These are phyloP conservation scores for Saccharomyces hybrid DNA, from an alignment of 1,139 yeast genomes.

Conservation along the genomic window DNA sequence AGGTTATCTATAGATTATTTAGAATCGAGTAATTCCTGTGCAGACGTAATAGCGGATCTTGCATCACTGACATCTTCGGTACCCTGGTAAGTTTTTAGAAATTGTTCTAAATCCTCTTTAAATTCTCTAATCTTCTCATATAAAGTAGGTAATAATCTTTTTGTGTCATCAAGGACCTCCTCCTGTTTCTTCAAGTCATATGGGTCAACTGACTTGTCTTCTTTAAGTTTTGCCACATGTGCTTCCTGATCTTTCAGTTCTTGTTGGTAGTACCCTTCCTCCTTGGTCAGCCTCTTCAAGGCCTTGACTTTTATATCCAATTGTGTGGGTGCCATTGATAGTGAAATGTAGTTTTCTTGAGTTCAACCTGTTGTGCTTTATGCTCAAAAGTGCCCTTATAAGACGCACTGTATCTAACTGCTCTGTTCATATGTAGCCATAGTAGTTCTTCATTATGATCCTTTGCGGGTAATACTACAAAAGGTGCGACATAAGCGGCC, in stretches of 20 bases:
- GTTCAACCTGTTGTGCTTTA: background rate
- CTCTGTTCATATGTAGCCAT: background rate
- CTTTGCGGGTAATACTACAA: background rate
- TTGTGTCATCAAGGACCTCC: slow-evolving; percentile 61
- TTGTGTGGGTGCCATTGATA: slow-evolving; percentile 63
- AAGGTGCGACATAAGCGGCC: background rate
- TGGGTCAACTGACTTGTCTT: slow-evolving; percentile 43
- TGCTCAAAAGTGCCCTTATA: background rate
- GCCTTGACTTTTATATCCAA: slow-evolving; percentile 73
- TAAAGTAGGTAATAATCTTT: slow-evolving; percentile 59
- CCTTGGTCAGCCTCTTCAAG: slow-evolving; percentile 64
- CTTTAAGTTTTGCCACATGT: slow-evolving; percentile 38
- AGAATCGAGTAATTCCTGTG: slow-evolving; percentile 18
- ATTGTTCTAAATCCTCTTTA: slow-evolving; percentile 39
- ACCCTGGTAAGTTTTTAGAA: slow-evolving; percentile 37
- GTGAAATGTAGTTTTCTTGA: background rate
- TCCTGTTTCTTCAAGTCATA: slow-evolving; percentile 63
- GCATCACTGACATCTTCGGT: slow-evolving; percentile 31
- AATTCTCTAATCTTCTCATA: slow-evolving; percentile 45
- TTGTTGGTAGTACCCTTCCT: slow-evolving; percentile 52
- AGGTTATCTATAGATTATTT: background rate
- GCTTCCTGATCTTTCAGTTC: slow-evolving; percentile 58
- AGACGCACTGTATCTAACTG: background rate
- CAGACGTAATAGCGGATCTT: slow-evolving; percentile 20
- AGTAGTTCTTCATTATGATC: background rate